Conservation (phyloP, 2,329 filamentous ascomycete species). For the Colletotrichum viniferum region DNA sequence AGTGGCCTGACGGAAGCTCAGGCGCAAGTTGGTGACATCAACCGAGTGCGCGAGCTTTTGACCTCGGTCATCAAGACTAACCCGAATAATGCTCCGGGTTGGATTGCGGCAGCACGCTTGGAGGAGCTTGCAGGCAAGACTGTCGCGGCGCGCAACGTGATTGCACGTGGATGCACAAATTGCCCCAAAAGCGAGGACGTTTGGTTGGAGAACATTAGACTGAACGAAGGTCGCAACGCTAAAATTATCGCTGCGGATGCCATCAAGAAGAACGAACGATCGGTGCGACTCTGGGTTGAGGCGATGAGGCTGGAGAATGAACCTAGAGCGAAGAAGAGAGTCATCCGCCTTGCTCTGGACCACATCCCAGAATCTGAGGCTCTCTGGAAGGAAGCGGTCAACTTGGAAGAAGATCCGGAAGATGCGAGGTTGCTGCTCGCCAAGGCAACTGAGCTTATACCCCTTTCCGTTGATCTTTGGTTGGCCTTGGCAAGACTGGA, state of each 20-base stretch:
- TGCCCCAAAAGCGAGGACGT: conserved; percentile 94
- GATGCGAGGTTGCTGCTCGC: conserved; percentile 89
- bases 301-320: conserved; percentile 92
- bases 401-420: conserved; percentile 86
- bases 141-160: conserved; percentile 85
- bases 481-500: conserved; percentile 90
- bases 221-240: conserved; percentile 91
- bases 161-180: conserved; percentile 84
- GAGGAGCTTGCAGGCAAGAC: conserved; percentile 94
- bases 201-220: conserved; percentile 93
- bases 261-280: conserved; percentile 88
- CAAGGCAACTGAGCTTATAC: conserved; percentile 95
- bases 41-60: conserved; percentile 88
- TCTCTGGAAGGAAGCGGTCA: conserved; percentile 98
- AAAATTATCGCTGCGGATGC: conserved; percentile 95
- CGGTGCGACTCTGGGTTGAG: conserved; percentile 90
- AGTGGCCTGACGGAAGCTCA: conserved; percentile 80
- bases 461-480: conserved; percentile 93
- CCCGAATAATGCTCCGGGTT: conserved; percentile 90
- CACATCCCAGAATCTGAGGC: conserved; percentile 93
- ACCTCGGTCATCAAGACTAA: conserved; percentile 98
- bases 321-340: conserved; percentile 84
- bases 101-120: conserved; percentile 91
- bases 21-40: conserved; percentile 90
- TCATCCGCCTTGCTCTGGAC: conserved; percentile 88